Conservation (phyloP, 129 eudicot genomes). For the Ambrosia trifida region DNA sequence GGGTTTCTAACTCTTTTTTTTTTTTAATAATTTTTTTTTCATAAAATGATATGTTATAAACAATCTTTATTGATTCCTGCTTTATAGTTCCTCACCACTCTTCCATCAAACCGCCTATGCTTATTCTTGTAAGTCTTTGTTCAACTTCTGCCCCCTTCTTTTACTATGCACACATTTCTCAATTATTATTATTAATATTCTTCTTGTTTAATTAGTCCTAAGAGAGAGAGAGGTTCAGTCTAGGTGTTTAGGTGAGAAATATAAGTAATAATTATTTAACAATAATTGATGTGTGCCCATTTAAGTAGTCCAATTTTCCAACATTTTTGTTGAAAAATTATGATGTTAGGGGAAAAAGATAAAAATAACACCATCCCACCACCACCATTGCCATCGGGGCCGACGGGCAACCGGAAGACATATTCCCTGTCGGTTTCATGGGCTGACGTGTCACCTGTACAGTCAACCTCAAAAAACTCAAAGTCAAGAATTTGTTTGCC, state of each 20-base stretch:
- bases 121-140: neutral
- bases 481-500: neutral
- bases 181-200: neutral
- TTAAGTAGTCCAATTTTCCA: neutral
- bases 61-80: neutral
- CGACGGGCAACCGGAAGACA: neutral
- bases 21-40: no score
- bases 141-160: conserved; percentile 6
- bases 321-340: neutral
- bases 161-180: neutral
- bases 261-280: neutral
- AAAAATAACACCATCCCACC: neutral
- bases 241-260: neutral
- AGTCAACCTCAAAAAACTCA: neutral
- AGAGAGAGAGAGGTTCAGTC: neutral
- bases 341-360: neutral
- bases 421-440: neutral
- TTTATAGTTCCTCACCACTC: neutral
- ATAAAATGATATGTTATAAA: no score
- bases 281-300: conserved; percentile 1
- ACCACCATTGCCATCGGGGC: neutral
- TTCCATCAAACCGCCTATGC: neutral
- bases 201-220: neutral
- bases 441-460: neutral
- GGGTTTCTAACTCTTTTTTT: neutral